phyloP scores from a whole-genome alignment of 345 rosid genomes.

The Salix brachista region DNA sequence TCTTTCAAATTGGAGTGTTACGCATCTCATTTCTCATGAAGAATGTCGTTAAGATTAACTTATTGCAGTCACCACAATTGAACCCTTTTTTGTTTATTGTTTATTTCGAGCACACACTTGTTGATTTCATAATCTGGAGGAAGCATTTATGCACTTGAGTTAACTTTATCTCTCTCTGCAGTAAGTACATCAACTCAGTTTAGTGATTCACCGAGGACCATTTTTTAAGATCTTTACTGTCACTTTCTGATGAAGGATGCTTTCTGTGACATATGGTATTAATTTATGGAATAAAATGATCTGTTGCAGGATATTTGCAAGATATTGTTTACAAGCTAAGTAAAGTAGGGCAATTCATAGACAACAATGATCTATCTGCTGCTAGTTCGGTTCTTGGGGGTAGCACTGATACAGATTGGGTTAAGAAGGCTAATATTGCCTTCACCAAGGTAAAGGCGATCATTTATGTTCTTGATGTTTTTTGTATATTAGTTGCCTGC shows the following conservation, averaged over 20 bases:
- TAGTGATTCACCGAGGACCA: not conserved
- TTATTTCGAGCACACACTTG: no score
- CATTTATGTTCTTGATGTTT: not conserved
- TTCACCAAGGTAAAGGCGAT: constrained; percentile 58
- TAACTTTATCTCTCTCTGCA: not conserved
- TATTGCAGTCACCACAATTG: no score
- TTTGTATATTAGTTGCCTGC: not conserved
- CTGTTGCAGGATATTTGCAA: constrained; percentile 70
- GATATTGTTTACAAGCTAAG: constrained; percentile 86
- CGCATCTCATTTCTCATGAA: no score
- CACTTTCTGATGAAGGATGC: not conserved
- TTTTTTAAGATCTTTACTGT: not conserved
- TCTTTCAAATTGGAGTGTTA: not conserved
- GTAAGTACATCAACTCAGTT: not conserved
- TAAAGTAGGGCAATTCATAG: constrained; percentile 87
- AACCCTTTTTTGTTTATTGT: no score
- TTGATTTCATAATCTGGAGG: no score
- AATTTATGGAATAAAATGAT: constrained; percentile 8
- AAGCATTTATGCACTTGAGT: no score
- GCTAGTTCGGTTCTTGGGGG: constrained; percentile 76
- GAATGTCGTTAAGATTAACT: no score
- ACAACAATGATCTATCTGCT: constrained; percentile 61
- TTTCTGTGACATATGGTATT: not conserved
- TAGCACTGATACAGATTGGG: constrained; percentile 67
- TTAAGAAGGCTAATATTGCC: constrained; percentile 60